Evolutionary conservation across 352 stramenopile genomes (phyloP).

Genomic region (Halophytophthora polymorphica): DNA sequence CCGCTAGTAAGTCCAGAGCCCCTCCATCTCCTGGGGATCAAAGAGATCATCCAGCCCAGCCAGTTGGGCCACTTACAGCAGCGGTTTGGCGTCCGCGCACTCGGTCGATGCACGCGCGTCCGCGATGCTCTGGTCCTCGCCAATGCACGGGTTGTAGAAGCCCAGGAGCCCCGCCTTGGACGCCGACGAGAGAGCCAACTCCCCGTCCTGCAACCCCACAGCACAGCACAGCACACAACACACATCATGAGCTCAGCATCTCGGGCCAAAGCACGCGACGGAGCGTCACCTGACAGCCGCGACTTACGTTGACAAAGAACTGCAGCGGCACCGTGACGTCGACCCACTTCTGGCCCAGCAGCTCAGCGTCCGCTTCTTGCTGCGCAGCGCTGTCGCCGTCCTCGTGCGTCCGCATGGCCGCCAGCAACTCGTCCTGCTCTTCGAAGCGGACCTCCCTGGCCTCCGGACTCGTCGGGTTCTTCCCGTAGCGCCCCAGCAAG

Average conservation of each 20-base stretch:
- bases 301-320: slow-evolving; percentile 73
- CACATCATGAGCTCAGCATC: background rate
- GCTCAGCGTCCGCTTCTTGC: slow-evolving; percentile 17
- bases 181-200: slow-evolving; percentile 41
- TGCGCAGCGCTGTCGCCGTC: slow-evolving; percentile 16
- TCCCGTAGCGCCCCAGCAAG: slow-evolving; percentile 68
- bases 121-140: slow-evolving; percentile 37
- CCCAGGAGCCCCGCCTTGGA: slow-evolving; percentile 72
- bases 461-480: slow-evolving; percentile 62
- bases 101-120: slow-evolving; percentile 17
- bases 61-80: slow-evolving; percentile 45
- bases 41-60: background rate
- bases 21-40: no score
- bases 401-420: slow-evolving; percentile 13
- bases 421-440: slow-evolving; percentile 16
- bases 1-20: background rate
- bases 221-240: slow-evolving; percentile 5
- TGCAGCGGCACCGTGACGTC: slow-evolving; percentile 78
- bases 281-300: background rate
- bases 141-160: slow-evolving; percentile 82
- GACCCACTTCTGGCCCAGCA: slow-evolving; percentile 55
- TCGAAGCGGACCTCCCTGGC: slow-evolving; percentile 22
- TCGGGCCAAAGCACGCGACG: background rate
- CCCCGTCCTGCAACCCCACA: slow-evolving; percentile 38
- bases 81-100: slow-evolving; percentile 26